phyloP scores from a whole-genome alignment of 2,329 filamentous ascomycete genomes.

The Trichoderma breve region DNA sequence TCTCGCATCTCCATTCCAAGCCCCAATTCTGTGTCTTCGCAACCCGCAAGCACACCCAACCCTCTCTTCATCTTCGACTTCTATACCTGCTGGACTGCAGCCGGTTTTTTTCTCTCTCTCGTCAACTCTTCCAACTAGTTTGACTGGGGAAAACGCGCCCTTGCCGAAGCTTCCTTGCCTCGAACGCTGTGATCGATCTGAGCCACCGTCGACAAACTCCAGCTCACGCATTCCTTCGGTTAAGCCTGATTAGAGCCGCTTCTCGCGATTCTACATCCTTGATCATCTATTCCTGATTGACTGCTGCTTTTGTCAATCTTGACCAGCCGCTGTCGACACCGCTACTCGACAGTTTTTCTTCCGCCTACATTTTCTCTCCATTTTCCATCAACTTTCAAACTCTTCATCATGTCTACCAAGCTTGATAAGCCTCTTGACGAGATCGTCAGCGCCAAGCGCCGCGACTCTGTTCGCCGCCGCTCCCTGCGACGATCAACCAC shows the following conservation, averaged over 20 bases:
- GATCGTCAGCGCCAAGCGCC: conserved; percentile 78
- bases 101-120: not conserved
- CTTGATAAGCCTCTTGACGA: conserved; percentile 97
- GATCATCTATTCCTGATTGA: conserved; percentile 9
- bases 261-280: conserved; percentile 3
- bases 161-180: conserved; percentile 2
- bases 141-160: not conserved
- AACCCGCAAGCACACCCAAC: not conserved
- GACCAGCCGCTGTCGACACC: conserved; percentile 8
- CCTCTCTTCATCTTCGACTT: not conserved
- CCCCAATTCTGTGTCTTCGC: not conserved
- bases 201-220: not conserved
- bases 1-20: conserved; percentile 11
- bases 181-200: not conserved
- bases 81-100: not conserved
- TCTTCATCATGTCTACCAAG: conserved; percentile 79
- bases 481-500: conserved; percentile 49
- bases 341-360: conserved; percentile 1
- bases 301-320: not conserved
- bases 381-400: conserved; percentile 1
- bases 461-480: conserved; percentile 55
- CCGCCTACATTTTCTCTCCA: not conserved
- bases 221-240: conserved; percentile 12
- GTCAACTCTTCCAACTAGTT: not conserved
- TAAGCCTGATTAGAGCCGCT: conserved; percentile 9